Conservation (phyloP, 2,329 filamentous ascomycete genomes). For the Drechslerella dactyloides region DNA sequence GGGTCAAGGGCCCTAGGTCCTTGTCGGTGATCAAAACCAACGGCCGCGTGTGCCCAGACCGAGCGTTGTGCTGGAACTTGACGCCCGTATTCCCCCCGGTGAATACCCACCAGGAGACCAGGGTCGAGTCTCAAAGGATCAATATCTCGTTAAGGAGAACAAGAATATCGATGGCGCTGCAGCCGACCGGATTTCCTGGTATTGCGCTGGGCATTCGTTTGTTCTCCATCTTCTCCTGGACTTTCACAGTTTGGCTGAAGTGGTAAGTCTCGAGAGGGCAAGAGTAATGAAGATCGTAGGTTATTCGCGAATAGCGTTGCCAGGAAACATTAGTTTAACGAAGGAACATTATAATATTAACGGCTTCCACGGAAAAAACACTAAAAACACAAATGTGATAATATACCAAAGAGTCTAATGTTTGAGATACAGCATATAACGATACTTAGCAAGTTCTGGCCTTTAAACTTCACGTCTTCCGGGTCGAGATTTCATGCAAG, state of each 20-base stretch:
- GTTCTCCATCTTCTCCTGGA: conserved; percentile 14
- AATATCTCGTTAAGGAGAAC: background rate
- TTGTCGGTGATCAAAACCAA: background rate
- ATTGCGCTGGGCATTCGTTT: background rate
- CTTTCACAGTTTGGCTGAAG: conserved; percentile 9
- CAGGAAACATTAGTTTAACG: conserved; percentile 20
- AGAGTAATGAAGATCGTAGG: conserved; percentile 40
- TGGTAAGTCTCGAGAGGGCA: conserved; percentile 28
- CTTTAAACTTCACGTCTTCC: background rate
- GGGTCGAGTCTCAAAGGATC: too few species aligned
- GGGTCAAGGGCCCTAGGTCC: background rate
- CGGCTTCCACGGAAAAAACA: background rate
- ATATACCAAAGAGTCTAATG: background rate
- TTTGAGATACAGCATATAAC: conserved; percentile 2
- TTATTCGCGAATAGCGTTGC: conserved; percentile 14
- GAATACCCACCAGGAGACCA: too few species aligned
- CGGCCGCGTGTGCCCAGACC: background rate
- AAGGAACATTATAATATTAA: background rate
- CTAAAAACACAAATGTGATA: background rate
- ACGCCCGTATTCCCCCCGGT: too few species aligned
- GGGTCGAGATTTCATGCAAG: background rate
- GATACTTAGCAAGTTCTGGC: background rate
- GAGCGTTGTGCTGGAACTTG: too few species aligned
- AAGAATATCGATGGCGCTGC: background rate
- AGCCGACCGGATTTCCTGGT: background rate